Evolutionary conservation across 2,329 filamentous ascomycete genomes (phyloP), one percentile per base, ranked within the genome.

Genomic region (Escovopsis weberi): DNA sequence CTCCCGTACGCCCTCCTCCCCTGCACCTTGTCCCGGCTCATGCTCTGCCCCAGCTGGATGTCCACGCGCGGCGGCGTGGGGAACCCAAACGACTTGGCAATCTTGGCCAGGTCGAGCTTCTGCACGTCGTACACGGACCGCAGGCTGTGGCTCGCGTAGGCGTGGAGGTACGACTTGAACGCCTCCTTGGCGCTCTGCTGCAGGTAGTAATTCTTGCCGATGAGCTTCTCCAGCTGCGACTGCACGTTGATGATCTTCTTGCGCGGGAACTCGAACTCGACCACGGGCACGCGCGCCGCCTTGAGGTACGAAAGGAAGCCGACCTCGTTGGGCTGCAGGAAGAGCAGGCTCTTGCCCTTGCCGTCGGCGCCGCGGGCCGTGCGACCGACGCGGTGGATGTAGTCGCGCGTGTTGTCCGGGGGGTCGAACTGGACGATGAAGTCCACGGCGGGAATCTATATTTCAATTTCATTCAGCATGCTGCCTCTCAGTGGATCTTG

Each of bases 371-470:
- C 89, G 63, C 91, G 75, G 0, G 91, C 91, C 4, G 91, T 98
- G 54, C 91, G 85, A 52, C 91, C 91, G 12, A 96, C 91, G 45
- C 91, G 84, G 69, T 98, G 91, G 54, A 94, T 93, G 65, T 96
- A 93, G 60, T 91, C 84, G 52, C 82, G 73, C 19, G 85, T 83
- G 59, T 93, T 85, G 70, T 94, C 87, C 4, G 88, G 87, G 10
- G 88, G 89, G 53, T 95, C 91, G 55, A 93, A 94, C 62, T 96
- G 88, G 48, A 95, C 79, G 52, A 95, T 93, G 80, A 85, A 96
- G 66, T 96, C 89, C 37, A 96, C 89, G 19, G 85, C 81, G 0
- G 89, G 89, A 49, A 96, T 95, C 74, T 81, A 46, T 6, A 6
- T 2, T 2, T 7, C 35, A 6, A 12, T 33, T 38, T 6, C 43